A percentile compares a stretch with the other conserved stretches of the same genome.
These are phyloP conservation scores for Chrysanthemum lavandulifolium DNA, from an alignment of 129 eudicot species.

Conservation along the genomic window DNA sequence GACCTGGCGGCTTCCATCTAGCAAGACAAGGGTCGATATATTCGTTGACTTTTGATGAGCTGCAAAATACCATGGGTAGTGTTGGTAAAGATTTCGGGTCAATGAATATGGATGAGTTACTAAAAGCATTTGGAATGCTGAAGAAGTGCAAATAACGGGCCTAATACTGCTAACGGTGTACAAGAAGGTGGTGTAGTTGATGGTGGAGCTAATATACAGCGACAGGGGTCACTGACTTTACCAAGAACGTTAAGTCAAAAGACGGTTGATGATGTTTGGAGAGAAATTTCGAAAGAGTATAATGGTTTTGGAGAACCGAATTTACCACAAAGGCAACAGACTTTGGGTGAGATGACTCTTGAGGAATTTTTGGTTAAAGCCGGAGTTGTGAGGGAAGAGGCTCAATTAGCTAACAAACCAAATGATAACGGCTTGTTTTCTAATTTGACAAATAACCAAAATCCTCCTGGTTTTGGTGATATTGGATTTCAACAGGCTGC, in stretches of 20 bases:
- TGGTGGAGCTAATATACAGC: constrained; percentile 58
- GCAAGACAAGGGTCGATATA: constrained; percentile 75
- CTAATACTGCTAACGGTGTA: constrained; percentile 18
- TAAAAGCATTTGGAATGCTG: constrained; percentile 96
- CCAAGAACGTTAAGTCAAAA: constrained; percentile 84
- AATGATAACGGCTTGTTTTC: constrained; percentile 49
- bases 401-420: constrained; percentile 33
- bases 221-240: constrained; percentile 87
- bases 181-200: constrained; percentile 28
- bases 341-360: constrained; percentile 87
- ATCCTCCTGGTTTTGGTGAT: constrained; percentile 37
- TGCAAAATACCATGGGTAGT: constrained; percentile 69
- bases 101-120: constrained; percentile 95
- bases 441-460: constrained; percentile 41
- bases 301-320: constrained; percentile 36
- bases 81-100: constrained; percentile 93
- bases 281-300: constrained; percentile 62
- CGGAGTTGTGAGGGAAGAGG: constrained; percentile 86
- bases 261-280: constrained; percentile 95
- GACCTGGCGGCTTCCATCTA: constrained; percentile 49
- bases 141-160: constrained; percentile 58
- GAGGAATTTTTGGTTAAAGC: constrained; percentile 95
- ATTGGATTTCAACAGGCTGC: constrained; percentile 55
- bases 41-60: constrained; percentile 88
- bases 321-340: constrained; percentile 62